These are phyloP conservation scores for Coemansia sp. DNA, from an alignment of 192 early-diverging fungal genomes.

Conservation along the genomic window DNA sequence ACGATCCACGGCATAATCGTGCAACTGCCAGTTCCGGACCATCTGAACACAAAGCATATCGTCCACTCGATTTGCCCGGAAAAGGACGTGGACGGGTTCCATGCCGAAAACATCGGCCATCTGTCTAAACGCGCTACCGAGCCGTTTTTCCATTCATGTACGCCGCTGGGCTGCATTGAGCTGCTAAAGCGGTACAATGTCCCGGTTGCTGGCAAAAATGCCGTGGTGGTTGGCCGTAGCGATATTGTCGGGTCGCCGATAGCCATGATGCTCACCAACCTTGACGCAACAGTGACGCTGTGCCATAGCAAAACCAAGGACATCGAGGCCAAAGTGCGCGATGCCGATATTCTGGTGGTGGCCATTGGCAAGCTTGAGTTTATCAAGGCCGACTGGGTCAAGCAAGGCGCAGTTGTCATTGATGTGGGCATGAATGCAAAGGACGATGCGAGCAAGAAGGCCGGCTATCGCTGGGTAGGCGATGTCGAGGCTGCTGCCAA, in stretches of 20 bases:
- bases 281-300: constrained; percentile 90
- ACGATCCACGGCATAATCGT: constrained; percentile 92
- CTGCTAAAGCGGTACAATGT: constrained; percentile 72
- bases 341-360: constrained; percentile 88
- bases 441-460: constrained; percentile 82
- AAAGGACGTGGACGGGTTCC: constrained; percentile 99
- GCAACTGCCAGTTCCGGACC: constrained; percentile 88
- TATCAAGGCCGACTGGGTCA: constrained; percentile 93
- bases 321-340: constrained; percentile 71
- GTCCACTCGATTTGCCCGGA: constrained; percentile 80
- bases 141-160: constrained; percentile 92
- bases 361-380: constrained; percentile 80
- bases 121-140: constrained; percentile 75
- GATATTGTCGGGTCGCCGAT: constrained; percentile 93
- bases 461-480: constrained; percentile 87
- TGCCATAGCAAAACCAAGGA: constrained; percentile 85
- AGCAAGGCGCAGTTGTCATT: constrained; percentile 89
- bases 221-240: constrained; percentile 95
- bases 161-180: constrained; percentile 91
- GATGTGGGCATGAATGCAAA: constrained; percentile 97
- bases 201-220: constrained; percentile 75
- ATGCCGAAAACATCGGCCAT: constrained; percentile 89
- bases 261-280: constrained; percentile 72
- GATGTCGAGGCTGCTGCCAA: constrained; percentile 81
- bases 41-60: constrained; percentile 77